Conservation (phyloP, 352 stramenopile genomes). For the Blastocystis sp. region DNA sequence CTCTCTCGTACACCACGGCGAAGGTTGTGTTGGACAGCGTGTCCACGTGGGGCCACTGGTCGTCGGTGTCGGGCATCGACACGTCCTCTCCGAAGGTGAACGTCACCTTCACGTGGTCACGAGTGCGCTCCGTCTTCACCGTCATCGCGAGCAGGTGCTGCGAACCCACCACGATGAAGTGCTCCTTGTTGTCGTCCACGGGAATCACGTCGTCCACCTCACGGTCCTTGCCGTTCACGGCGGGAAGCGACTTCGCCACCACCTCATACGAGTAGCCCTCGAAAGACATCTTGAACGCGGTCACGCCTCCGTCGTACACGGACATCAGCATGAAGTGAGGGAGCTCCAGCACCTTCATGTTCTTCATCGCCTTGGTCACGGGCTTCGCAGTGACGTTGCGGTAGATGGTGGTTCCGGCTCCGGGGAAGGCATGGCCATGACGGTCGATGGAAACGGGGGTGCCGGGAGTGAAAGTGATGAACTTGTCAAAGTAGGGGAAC, state of each 20-base stretch:
- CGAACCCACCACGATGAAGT: conserved; percentile 5
- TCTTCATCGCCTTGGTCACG: background rate
- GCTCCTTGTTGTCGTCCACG: background rate
- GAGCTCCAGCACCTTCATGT: conserved; percentile 27
- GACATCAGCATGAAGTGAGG: background rate
- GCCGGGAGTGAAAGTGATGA: background rate
- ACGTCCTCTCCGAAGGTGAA: background rate
- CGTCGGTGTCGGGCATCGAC: background rate
- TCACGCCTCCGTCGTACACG: conserved; percentile 14
- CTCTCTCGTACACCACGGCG: background rate
- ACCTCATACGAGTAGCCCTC: background rate
- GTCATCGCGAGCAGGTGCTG: background rate
- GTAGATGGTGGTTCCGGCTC: conserved; percentile 38
- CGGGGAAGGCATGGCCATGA: background rate
- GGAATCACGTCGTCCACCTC: background rate
- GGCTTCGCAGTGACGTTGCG: conserved; percentile 3
- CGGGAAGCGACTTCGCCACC: background rate
- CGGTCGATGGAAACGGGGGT: conserved; percentile 5
- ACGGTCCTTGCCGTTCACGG: background rate
- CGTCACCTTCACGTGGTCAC: background rate
- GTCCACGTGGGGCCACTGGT: conserved; percentile 9
- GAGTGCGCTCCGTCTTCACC: background rate
- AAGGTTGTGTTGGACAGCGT: conserved; percentile 1
- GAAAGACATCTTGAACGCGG: background rate
- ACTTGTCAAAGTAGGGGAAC: conserved; percentile 12